phyloP scores from a whole-genome alignment of 2,329 filamentous ascomycete species.

The Amauroascus niger region DNA sequence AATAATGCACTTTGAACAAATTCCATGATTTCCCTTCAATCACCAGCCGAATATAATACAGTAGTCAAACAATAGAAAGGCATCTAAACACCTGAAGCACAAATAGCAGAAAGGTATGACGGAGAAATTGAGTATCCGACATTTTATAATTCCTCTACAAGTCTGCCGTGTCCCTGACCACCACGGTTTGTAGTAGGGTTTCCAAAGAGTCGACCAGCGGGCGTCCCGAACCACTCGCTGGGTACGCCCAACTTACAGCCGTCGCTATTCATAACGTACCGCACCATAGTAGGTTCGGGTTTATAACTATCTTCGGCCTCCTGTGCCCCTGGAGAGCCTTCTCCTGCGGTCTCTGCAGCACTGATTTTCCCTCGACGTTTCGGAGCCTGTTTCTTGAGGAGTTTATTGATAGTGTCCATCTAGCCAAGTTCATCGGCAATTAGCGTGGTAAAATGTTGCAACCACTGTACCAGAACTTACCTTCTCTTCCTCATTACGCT shows the following conservation, averaged over 20 bases:
- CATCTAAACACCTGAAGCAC: too few species aligned
- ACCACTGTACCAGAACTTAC: slow-evolving; percentile 28
- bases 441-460: not conserved
- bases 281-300: slow-evolving; percentile 37
- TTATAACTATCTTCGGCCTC: slow-evolving; percentile 31
- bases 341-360: slow-evolving; percentile 35
- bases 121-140: not conserved
- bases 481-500: slow-evolving; percentile 71
- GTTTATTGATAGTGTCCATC: slow-evolving; percentile 59
- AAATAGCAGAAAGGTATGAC: not conserved
- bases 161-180: slow-evolving; percentile 20
- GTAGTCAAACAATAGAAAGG: not conserved
- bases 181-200: slow-evolving; percentile 15
- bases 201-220: slow-evolving; percentile 34
- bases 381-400: slow-evolving; percentile 57
- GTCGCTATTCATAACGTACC: slow-evolving; percentile 37
- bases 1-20: not conserved
- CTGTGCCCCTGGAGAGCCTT: slow-evolving; percentile 32
- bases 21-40: not conserved
- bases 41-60: not conserved
- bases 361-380: slow-evolving; percentile 46
- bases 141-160: slow-evolving; percentile 33
- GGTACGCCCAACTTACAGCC: slow-evolving; percentile 38
- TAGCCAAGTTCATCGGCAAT: slow-evolving; percentile 22
- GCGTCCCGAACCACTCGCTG: slow-evolving; percentile 40